These are phyloP conservation scores for Kurtzmaniella quercitrusa DNA, from an alignment of 1,139 yeast genomes.

Conservation along the genomic window DNA sequence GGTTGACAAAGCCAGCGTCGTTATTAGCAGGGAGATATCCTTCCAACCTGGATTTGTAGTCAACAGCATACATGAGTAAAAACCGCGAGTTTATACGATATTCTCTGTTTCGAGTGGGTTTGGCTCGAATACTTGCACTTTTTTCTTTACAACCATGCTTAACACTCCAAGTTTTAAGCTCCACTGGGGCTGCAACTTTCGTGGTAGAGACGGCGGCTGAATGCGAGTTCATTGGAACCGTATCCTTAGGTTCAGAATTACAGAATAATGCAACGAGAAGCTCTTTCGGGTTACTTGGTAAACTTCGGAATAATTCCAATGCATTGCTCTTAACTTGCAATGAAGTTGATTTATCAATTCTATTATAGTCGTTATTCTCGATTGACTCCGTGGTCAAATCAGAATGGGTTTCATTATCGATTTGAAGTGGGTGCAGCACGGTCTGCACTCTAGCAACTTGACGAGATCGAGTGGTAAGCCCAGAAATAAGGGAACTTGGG, in stretches of 20 bases:
- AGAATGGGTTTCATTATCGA: not conserved
- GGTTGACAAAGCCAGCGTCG: slow-evolving; percentile 13
- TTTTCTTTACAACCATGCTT: not conserved
- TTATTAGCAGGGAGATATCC: slow-evolving; percentile 22
- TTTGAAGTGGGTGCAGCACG: slow-evolving; percentile 1
- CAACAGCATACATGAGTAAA: slow-evolving; percentile 45
- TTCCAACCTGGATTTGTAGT: slow-evolving; percentile 31
- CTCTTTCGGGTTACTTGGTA: not conserved
- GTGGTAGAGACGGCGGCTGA: too few relatives aligned
- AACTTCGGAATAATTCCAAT: not conserved
- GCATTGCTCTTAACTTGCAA: not conserved
- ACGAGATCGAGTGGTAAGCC: not conserved
- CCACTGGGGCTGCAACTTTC: not conserved
- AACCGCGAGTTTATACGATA: slow-evolving; percentile 44
- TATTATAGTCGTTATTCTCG: not conserved
- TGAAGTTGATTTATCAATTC: not conserved
- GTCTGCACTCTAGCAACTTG: not conserved
- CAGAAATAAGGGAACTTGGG: not conserved
- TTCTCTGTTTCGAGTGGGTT: slow-evolving; percentile 35
- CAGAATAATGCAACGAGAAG: not conserved
- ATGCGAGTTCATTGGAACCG: not conserved
- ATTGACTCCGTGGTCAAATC: too few relatives aligned
- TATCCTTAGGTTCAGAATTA: not conserved
- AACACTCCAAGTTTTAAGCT: slow-evolving; percentile 1
- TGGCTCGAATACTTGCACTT: not conserved